Percentiles rank a stretch among this genome's conserved stretches.
Evolutionary conservation across 352 stramenopile species (phyloP).

Genomic region (Pythium chondricola): DNA sequence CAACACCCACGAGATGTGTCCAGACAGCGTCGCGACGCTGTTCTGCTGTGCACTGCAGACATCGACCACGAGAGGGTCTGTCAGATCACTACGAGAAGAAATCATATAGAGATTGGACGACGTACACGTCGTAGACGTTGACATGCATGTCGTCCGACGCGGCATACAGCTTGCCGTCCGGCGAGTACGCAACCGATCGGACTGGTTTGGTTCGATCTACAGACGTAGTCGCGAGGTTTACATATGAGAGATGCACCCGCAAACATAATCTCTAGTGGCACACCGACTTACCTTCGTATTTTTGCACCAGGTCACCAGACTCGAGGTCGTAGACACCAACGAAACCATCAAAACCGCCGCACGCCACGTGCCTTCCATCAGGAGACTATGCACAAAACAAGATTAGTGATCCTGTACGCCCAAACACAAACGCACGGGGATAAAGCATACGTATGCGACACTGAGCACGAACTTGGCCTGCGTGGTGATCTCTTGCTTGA

Average conservation of each 20-base stretch:
- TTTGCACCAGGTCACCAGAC: constrained; percentile 69
- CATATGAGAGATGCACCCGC: no score
- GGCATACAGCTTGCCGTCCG: constrained; percentile 82
- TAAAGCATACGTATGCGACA: constrained; percentile 54
- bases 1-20: constrained; percentile 87
- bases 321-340: constrained; percentile 85
- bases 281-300: constrained; percentile 81
- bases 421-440: neutral
- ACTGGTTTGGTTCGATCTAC: constrained; percentile 84
- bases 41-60: constrained; percentile 56
- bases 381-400: constrained; percentile 38
- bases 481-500: constrained; percentile 63
- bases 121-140: constrained; percentile 91
- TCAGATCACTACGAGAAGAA: neutral
- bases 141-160: constrained; percentile 90
- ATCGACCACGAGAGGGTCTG: neutral
- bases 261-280: no score
- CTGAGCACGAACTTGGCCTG: constrained; percentile 75
- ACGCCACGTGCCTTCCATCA: constrained; percentile 78
- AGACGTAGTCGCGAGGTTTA: no score
- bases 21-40: constrained; percentile 75
- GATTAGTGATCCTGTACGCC: constrained; percentile 1
- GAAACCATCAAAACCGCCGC: constrained; percentile 72
- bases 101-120: constrained; percentile 8
- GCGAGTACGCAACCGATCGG: constrained; percentile 77